Base-by-base conservation (phyloP, 192 early-diverging fungal genomes). In the Coemansia sp. region DNA sequence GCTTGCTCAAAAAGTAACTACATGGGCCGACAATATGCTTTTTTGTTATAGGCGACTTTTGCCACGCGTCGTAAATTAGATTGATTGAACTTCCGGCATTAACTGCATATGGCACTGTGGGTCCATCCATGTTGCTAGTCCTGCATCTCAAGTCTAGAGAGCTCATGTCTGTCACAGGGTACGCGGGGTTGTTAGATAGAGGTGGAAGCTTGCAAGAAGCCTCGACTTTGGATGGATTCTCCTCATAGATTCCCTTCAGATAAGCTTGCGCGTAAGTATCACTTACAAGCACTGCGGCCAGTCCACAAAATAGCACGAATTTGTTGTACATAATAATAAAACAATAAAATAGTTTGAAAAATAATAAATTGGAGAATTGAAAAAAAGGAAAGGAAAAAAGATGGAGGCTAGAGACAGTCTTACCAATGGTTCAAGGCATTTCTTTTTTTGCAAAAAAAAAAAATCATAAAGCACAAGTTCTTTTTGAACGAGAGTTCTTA, bases 21-120 rank as follows among this genome's bases (percentile, higher is more conserved):
- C 61, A 62, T 39, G 61, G 36, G 3, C 61, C 61, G 10, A 38
- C n/a, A 5, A 62, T 22, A 20, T 40, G 34, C 38, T 40, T 40
- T 20, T 40, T 40, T 13, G 61, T 62, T 10, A 62, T 20, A 24
- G 61, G 61, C 38, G 61, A 62, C 61, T 40, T 62, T 62, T 62
- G n/a, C 34, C 36, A 62, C n/a, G 36, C 61, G 18, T 62, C 38
- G 0, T n/a, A 62, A 40, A 62, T 40, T 2, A 62, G 61, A 18
- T 40, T 62, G 12, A 62, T 38, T 0, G 61, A 62, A 33, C 31
- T 40, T 38, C 61, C 61, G 2, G 61, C 61, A 4, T 62, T 62
- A 9, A 62, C 36, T 7, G 18, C 18, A 11, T 62, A 62, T 4
- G 61, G 61, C 5, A 40, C 61, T 3, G 61, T 41, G 61, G 34